phyloP scores from a whole-genome alignment of 768 basidiomycete genomes.

The Coprinopsis strossmayeri region DNA sequence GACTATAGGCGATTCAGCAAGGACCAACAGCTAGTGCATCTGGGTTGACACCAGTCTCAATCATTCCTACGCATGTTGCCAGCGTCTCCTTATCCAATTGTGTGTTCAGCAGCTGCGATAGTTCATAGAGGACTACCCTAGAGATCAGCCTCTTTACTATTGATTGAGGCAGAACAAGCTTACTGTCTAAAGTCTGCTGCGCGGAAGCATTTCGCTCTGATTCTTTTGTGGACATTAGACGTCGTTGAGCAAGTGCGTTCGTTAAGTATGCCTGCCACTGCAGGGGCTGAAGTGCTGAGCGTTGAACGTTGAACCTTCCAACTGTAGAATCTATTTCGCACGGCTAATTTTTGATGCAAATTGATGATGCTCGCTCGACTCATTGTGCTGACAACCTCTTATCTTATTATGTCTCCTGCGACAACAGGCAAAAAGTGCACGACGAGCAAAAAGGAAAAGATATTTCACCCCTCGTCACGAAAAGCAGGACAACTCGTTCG shows the following conservation, averaged over 20 bases:
- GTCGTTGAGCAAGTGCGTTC: too few relatives aligned
- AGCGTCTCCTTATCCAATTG: conserved; percentile 85
- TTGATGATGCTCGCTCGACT: not conserved
- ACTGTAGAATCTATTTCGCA: conserved; percentile 18
- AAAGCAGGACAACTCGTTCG: conserved; percentile 75
- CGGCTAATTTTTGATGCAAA: conserved; percentile 11
- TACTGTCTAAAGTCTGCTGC: conserved; percentile 67
- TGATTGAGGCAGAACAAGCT: conserved; percentile 18
- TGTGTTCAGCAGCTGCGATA: conserved; percentile 84
- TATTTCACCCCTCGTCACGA: conserved; percentile 78
- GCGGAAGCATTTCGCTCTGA: conserved; percentile 56
- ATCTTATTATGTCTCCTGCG: conserved; percentile 28
- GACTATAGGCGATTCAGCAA: conserved; percentile 2
- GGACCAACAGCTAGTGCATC: conserved; percentile 76
- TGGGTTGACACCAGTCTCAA: conserved; percentile 88
- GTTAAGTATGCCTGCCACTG: too few relatives aligned
- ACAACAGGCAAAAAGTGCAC: conserved; percentile 24
- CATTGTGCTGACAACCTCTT: conserved; percentile 3
- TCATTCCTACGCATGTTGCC: conserved; percentile 88
- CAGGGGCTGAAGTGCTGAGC: too few relatives aligned
- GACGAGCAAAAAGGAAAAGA: conserved; percentile 59
- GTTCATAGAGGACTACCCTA: conserved; percentile 68
- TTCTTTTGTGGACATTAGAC: conserved; percentile 42
- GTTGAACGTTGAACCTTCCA: too few relatives aligned
- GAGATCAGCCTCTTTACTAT: not conserved